Evolutionary conservation across 2,329 filamentous ascomycete species (phyloP), one percentile per base, ranked within the genome.

Genomic region (Aspergillus calidoustus): DNA sequence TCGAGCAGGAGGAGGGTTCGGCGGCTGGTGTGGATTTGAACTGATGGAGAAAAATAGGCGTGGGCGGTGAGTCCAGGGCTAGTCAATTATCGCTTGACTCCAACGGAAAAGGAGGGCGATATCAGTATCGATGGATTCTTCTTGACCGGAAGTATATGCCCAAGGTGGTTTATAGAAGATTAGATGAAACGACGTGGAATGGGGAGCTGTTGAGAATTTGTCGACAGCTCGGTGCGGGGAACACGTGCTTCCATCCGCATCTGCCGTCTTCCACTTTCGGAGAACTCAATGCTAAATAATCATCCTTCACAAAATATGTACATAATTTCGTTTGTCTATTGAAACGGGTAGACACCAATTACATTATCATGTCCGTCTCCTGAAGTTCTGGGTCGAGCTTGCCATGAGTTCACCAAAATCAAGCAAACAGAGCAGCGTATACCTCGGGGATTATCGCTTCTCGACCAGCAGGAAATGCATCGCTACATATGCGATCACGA

Each of bases 391-490:
- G 50, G 22, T 23, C 7, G 30, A 47, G 23, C n/a, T 43, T 7
- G 56, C 25, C 49, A 41, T 53, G 28, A 23, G 28, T 30, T 25
- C 34, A 17, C 41, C 19, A 54, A 49, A 31, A 34, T 41, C 34
- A 31, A 23, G 7, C 7, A 44, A 49, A 46, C 4, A 22, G 28
- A 19, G 41, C 22, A 41, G 54, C 31, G 38, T 8, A 59, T 52
- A 59, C 53, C 47, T 55, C 47, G 15, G 31, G 46, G 15, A 62
- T 75, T 84, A 94, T 72, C 91, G 85, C 83, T 88, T 94, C 84
- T 99, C 95, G 23, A 99, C 87, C 52, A 99, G 86, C 71, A 99
- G 79, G 64, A 98, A 79, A 81, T 99, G 95, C 92, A 99, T 96
- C 17, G 94, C 93, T 31, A 80, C 82, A 76, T 98, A 99, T 7